Evolutionary conservation across 2,329 filamentous ascomycete genomes (phyloP).

Genomic region (Cercospora berteroae): DNA sequence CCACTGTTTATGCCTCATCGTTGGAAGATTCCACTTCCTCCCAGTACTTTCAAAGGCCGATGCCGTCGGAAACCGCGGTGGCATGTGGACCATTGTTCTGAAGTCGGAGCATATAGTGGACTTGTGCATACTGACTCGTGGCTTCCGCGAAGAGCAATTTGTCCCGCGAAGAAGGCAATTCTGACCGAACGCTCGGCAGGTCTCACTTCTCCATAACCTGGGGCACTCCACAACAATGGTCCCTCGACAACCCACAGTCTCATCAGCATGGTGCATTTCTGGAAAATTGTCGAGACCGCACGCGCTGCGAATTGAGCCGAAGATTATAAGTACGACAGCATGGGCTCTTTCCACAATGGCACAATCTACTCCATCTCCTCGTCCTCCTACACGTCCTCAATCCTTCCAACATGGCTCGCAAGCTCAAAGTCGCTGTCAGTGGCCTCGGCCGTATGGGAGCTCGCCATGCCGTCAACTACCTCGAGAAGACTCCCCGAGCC

Average conservation of each 20-base stretch:
- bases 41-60: neutral
- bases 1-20: neutral
- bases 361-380: neutral
- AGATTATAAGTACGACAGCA: neutral
- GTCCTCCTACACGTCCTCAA: neutral
- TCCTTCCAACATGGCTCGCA: neutral
- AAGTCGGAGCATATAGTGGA: neutral
- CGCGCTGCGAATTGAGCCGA: neutral
- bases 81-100: neutral
- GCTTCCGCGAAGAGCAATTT: neutral
- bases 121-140: neutral
- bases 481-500: constrained; percentile 48
- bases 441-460: constrained; percentile 56
- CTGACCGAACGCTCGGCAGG: neutral
- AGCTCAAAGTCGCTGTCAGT: constrained; percentile 47
- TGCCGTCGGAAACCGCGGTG: neutral
- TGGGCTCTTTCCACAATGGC: neutral
- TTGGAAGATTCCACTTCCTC: neutral
- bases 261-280: neutral
- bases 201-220: neutral
- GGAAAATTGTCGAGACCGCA: neutral
- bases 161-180: neutral
- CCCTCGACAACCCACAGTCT: neutral
- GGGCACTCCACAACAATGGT: neutral
- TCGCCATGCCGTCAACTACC: constrained; percentile 52